A percentile compares a stretch with the other conserved stretches of the same genome.
phyloP scores from a whole-genome alignment of 1,139 yeast species.

The Arxiozyma slooffiae region DNA sequence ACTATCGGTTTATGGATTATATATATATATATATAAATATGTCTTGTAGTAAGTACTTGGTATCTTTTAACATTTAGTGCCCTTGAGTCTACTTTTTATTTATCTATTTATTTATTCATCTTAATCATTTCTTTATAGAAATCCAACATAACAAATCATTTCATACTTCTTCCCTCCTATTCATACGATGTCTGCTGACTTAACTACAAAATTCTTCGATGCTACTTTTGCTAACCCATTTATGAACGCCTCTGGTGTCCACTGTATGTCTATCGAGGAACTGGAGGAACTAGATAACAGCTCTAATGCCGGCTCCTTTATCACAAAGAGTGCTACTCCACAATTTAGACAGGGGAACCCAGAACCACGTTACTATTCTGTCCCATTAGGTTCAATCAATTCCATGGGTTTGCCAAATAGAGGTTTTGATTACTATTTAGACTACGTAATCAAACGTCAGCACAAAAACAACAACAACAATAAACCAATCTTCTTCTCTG shows the following conservation, averaged over 20 bases:
- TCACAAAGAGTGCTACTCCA: slow-evolving; percentile 25
- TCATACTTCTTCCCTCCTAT: background rate
- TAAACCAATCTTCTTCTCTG: slow-evolving; percentile 21
- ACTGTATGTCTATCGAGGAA: slow-evolving; percentile 22
- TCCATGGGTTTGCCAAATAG: slow-evolving; percentile 28
- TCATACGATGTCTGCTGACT: slow-evolving; percentile 1
- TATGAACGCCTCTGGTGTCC: slow-evolving; percentile 28
- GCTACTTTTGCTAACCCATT: slow-evolving; percentile 21
- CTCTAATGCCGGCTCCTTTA: slow-evolving; percentile 23
- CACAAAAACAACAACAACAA: slow-evolving; percentile 9
- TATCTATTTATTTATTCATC: no score
- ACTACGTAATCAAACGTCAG: slow-evolving; percentile 20
- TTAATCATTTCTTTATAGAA: no score
- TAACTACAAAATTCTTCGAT: slow-evolving; percentile 17
- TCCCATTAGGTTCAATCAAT: slow-evolving; percentile 26
- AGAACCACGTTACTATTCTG: slow-evolving; percentile 24
- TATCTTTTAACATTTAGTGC: background rate
- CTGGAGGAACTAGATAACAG: slow-evolving; percentile 17
- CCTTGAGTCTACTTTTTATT: no score
- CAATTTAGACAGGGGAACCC: slow-evolving; percentile 25
- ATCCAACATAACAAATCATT: background rate
- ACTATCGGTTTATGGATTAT: background rate
- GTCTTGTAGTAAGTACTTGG: background rate
- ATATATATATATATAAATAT: no score
- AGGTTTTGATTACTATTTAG: slow-evolving; percentile 23